phyloP scores from a whole-genome alignment of 2,329 filamentous ascomycete species.

The Thelonectria olida region DNA sequence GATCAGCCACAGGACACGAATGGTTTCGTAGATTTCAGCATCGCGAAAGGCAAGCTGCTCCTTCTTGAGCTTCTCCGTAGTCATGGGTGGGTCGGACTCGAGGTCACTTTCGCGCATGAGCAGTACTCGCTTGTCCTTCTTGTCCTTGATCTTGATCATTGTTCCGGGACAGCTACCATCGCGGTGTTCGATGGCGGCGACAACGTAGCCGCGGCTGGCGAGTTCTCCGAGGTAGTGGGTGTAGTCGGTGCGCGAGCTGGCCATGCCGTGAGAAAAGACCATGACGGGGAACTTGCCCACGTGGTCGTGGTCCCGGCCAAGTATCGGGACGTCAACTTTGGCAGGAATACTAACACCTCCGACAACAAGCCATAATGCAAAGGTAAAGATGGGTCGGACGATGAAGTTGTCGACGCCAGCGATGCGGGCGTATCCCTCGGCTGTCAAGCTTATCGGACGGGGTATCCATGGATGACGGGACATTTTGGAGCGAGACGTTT shows the following conservation, averaged over 20 bases:
- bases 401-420: slow-evolving; percentile 55
- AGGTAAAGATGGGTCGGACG: slow-evolving; percentile 53
- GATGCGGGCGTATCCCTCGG: slow-evolving; percentile 57
- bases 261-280: slow-evolving; percentile 63
- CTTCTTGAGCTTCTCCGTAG: slow-evolving; percentile 50
- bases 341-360: slow-evolving; percentile 58
- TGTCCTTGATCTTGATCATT: slow-evolving; percentile 45
- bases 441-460: slow-evolving; percentile 53
- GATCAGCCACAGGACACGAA: slow-evolving; percentile 52
- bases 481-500: slow-evolving; percentile 36
- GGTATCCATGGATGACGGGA: slow-evolving; percentile 56
- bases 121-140: slow-evolving; percentile 43
- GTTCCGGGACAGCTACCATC: slow-evolving; percentile 61
- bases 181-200: slow-evolving; percentile 61
- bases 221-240: slow-evolving; percentile 61
- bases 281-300: slow-evolving; percentile 52
- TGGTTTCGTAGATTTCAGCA: slow-evolving; percentile 58
- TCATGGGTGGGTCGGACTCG: slow-evolving; percentile 43
- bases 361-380: slow-evolving; percentile 51
- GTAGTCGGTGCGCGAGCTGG: slow-evolving; percentile 60
- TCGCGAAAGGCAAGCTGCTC: slow-evolving; percentile 61
- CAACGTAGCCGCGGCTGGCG: slow-evolving; percentile 58
- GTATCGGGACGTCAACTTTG: slow-evolving; percentile 55
- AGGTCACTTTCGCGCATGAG: slow-evolving; percentile 50
- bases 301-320: slow-evolving; percentile 35